These are phyloP conservation scores for Hondaea fermentalgiana DNA, from an alignment of 108 stramenopile species.

Conservation along the genomic window DNA sequence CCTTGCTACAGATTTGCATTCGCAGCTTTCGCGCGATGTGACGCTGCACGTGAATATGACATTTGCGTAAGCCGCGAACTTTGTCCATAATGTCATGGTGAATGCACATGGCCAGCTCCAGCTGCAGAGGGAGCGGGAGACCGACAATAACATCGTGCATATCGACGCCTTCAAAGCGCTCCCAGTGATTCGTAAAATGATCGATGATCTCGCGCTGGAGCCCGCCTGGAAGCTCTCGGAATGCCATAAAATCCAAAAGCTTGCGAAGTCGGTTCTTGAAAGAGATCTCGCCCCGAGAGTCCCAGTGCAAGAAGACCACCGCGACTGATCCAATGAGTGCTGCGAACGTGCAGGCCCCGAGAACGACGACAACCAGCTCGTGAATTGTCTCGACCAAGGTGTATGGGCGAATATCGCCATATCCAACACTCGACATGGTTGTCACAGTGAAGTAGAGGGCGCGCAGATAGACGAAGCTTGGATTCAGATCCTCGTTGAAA, in stretches of 20 bases:
- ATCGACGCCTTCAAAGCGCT: not conserved
- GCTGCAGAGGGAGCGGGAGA: not conserved
- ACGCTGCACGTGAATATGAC: not conserved
- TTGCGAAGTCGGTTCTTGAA: not conserved
- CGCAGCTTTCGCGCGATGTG: not conserved
- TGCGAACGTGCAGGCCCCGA: conserved; percentile 24
- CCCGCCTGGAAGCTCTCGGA: not conserved
- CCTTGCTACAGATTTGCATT: not conserved
- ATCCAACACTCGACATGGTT: conserved; percentile 46
- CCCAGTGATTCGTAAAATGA: not conserved
- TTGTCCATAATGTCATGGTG: not conserved
- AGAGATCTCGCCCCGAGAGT: not conserved
- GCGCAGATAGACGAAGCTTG: conserved; percentile 38
- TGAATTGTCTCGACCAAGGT: conserved; percentile 48
- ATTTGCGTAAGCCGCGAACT: not conserved
- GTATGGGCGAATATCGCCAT: conserved; percentile 50
- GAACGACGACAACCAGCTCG: conserved; percentile 37
- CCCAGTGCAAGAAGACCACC: not conserved
- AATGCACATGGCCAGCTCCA: conserved; percentile 4
- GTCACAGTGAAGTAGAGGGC: conserved; percentile 46
- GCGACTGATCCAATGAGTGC: not conserved
- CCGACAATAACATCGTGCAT: not conserved
- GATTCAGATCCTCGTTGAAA: conserved; percentile 34
- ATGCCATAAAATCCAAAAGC: not conserved
- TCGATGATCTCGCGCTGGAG: not conserved